Percentiles rank a stretch among this genome's conserved stretches.
Conservation (phyloP, 495 filamentous ascomycete species). For the Chaetomium fimeti region DNA sequence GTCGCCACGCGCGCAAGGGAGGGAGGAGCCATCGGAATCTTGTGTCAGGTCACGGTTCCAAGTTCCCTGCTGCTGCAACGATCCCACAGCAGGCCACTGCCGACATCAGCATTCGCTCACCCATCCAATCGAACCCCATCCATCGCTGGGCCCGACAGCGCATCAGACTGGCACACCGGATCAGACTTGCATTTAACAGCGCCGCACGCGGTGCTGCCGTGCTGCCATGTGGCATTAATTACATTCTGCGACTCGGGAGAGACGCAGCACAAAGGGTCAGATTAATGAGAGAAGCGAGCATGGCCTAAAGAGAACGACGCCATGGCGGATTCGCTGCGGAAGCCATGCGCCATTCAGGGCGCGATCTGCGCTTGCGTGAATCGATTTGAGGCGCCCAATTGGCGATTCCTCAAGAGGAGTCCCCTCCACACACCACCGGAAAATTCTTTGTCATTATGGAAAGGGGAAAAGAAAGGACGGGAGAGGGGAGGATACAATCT, state of each 20-base stretch:
- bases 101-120: conserved; percentile 17
- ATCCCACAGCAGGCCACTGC: conserved; percentile 17
- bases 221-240: conserved; percentile 23
- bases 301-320: neutral
- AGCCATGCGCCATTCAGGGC: conserved; percentile 8
- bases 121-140: conserved; percentile 8
- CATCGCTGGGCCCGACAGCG: neutral
- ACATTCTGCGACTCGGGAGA: conserved; percentile 5
- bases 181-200: neutral
- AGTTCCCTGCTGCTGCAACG: neutral
- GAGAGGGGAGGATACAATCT: neutral
- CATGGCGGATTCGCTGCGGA: conserved; percentile 9
- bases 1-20: conserved; percentile 12
- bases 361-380: conserved; percentile 16
- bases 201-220: conserved; percentile 4
- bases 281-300: conserved; percentile 4
- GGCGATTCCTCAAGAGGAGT: conserved; percentile 4
- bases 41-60: conserved; percentile 7
- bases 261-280: conserved; percentile 6
- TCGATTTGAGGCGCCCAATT: conserved; percentile 9
- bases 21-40: neutral
- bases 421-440: neutral
- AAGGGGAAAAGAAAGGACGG: neutral
- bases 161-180: neutral
- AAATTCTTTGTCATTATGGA: conserved; percentile 8